These are phyloP conservation scores for Leishmania tarentolae DNA, from an alignment of 208 protist species.

Conservation along the genomic window DNA sequence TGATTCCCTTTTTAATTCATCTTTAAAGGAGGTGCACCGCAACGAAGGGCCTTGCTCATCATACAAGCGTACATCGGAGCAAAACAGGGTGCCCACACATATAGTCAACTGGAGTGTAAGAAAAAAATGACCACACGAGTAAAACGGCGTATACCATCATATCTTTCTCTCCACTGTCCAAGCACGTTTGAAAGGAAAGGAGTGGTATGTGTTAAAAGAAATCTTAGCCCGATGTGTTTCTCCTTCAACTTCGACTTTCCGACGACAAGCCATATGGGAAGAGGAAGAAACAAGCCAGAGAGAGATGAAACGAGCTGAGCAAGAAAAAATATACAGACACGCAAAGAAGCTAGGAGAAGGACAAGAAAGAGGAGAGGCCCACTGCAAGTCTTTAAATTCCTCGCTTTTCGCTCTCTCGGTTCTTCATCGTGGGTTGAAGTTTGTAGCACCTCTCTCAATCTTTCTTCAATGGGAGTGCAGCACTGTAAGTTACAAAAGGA, in stretches of 20 bases:
- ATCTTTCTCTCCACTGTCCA: not conserved
- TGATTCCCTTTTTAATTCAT: not conserved
- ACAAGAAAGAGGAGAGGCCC: not conserved
- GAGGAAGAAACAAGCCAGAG: not conserved
- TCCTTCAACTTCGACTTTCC: not conserved
- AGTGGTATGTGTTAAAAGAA: not conserved
- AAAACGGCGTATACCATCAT: not conserved
- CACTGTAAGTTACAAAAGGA: not conserved
- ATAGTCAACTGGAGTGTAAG: not conserved
- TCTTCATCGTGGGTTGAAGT: not conserved
- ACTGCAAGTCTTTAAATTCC: not conserved
- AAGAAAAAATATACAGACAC: not conserved
- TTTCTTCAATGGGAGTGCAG: not conserved
- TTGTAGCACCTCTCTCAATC: too few species aligned
- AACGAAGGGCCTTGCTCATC: slow-evolving; percentile 7
- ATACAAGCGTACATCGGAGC: slow-evolving; percentile 3
- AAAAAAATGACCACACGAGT: not conserved
- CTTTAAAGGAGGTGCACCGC: slow-evolving; percentile 5
- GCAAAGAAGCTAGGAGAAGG: not conserved
- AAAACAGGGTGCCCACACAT: not conserved
- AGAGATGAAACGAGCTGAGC: slow-evolving; percentile 11
- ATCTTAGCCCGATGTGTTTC: not conserved
- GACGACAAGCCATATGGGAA: not conserved
- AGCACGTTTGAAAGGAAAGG: not conserved
- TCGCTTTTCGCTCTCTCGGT: not conserved